Evolutionary conservation across 345 rosid species (phyloP).

Genomic region (Lenwebbia sp.): DNA sequence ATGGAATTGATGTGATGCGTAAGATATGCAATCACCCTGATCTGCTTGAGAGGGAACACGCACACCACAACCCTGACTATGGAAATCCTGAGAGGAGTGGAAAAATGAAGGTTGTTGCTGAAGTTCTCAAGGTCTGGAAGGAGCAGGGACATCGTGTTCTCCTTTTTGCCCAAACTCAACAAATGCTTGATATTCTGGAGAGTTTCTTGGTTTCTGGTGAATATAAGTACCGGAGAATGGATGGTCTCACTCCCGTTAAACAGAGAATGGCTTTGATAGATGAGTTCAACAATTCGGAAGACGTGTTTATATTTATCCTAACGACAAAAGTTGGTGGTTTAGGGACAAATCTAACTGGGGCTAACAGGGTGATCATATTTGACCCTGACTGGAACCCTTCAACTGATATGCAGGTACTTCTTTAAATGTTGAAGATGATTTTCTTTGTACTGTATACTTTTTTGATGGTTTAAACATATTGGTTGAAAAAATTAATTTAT

Average conservation of each 20-base stretch:
- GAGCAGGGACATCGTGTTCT: conserved; percentile 91
- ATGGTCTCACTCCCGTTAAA: conserved; percentile 79
- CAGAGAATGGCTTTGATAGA: conserved; percentile 97
- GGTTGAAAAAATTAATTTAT: background rate
- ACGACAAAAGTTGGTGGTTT: conserved; percentile 97
- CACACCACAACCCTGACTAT: conserved; percentile 64
- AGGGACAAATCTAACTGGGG: conserved; percentile 95
- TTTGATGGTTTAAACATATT: background rate
- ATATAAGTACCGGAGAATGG: conserved; percentile 89
- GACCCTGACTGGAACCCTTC: conserved; percentile 99
- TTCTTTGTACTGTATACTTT: background rate
- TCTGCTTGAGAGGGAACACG: conserved; percentile 91
- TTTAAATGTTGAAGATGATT: background rate
- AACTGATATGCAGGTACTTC: conserved; percentile 83
- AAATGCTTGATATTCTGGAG: conserved; percentile 95
- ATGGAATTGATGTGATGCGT: conserved; percentile 98
- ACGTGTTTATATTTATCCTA: conserved; percentile 71
- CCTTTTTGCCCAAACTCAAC: conserved; percentile 88
- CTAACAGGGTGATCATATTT: conserved; percentile 88
- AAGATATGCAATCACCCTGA: conserved; percentile 99
- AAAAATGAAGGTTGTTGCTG: conserved; percentile 82
- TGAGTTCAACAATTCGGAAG: conserved; percentile 67
- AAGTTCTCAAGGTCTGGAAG: conserved; percentile 83
- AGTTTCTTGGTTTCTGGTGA: conserved; percentile 50
- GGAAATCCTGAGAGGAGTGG: conserved; percentile 94